Evolutionary conservation across 2,329 filamentous ascomycete genomes (phyloP).

Genomic region (Lachnellula arida): DNA sequence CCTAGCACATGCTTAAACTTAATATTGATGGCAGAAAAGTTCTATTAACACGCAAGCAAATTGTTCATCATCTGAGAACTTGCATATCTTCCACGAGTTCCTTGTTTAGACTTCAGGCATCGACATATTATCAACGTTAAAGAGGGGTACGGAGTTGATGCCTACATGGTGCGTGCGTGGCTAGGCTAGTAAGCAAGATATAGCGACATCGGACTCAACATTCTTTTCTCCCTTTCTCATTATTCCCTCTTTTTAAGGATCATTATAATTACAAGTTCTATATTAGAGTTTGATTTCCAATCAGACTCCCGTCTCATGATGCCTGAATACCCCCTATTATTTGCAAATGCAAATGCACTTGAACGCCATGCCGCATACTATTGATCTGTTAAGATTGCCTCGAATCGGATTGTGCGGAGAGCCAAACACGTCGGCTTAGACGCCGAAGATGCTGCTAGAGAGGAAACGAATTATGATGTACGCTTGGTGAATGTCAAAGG

Average conservation of each 20-base stretch:
- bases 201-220: background rate
- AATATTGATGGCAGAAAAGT: background rate
- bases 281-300: background rate
- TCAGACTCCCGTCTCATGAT: background rate
- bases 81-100: background rate
- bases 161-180: background rate
- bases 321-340: background rate
- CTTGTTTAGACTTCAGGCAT: background rate
- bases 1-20: background rate
- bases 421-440: background rate
- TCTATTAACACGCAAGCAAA: background rate
- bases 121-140: background rate
- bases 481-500: slow-evolving; percentile 61
- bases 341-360: slow-evolving; percentile 4
- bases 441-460: background rate
- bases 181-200: background rate
- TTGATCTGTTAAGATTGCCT: background rate
- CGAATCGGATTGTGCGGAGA: background rate
- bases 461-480: slow-evolving; percentile 1
- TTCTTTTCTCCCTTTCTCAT: background rate
- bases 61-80: background rate
- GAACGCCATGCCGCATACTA: background rate
- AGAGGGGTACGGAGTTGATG: background rate
- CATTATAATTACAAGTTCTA: background rate
- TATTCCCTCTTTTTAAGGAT: background rate